Conservation (phyloP, 2,329 filamentous ascomycete genomes). For the Chalaropsis thielavioides region DNA sequence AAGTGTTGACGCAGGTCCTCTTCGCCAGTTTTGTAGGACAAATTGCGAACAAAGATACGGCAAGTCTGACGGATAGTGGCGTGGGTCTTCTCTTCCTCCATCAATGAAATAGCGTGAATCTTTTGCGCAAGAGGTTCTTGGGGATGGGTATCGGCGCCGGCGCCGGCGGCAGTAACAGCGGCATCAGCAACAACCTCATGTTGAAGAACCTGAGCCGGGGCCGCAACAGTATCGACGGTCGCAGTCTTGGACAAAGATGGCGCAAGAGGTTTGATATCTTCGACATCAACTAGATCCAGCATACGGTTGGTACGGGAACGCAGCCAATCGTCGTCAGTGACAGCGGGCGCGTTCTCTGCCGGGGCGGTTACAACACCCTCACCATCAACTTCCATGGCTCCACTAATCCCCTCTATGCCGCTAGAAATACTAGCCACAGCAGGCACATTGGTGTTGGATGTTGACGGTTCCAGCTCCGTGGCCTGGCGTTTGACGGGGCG, state of each 20-base stretch:
- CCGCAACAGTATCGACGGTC: background rate
- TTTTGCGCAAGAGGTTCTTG: background rate
- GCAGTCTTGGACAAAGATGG: background rate
- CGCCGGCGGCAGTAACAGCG: too few species aligned
- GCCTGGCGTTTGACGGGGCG: slow-evolving; percentile 20
- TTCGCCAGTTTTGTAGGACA: slow-evolving; percentile 66
- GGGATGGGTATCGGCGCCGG: background rate
- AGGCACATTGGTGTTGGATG: background rate
- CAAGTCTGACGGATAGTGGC: slow-evolving; percentile 56
- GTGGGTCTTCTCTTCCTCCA: slow-evolving; percentile 31
- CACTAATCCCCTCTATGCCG: slow-evolving; percentile 33
- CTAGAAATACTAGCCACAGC: slow-evolving; percentile 43
- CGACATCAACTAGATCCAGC: slow-evolving; percentile 69
- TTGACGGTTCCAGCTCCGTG: slow-evolving; percentile 12
- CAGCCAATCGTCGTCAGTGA: slow-evolving; percentile 81
- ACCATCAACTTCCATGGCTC: slow-evolving; percentile 7
- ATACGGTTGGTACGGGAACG: slow-evolving; percentile 76
- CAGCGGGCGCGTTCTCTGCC: slow-evolving; percentile 24
- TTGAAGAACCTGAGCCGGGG: background rate
- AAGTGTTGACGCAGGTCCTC: slow-evolving; percentile 64
- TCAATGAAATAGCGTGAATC: background rate
- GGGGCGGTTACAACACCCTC: slow-evolving; percentile 10
- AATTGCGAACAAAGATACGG: slow-evolving; percentile 76
- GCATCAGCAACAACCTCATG: background rate
- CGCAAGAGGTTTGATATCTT: slow-evolving; percentile 30